Conservation (phyloP, 768 basidiomycete genomes). For the Collybia sordida region DNA sequence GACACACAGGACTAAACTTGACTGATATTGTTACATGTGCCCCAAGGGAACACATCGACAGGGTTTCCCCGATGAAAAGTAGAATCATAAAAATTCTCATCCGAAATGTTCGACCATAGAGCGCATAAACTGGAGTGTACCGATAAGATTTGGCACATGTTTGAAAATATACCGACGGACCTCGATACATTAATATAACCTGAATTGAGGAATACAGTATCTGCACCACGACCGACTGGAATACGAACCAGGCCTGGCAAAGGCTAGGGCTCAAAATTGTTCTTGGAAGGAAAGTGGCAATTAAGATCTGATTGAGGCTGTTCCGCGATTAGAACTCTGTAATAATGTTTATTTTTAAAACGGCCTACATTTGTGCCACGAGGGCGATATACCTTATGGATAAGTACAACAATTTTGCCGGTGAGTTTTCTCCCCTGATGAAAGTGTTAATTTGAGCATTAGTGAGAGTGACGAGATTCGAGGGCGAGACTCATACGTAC, state of each 20-base stretch:
- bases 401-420: constrained; percentile 6
- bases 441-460: not conserved
- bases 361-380: constrained; percentile 12
- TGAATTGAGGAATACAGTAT: constrained; percentile 12
- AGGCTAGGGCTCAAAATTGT: not conserved
- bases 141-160: not conserved
- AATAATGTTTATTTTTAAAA: not conserved
- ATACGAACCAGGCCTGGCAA: constrained; percentile 12
- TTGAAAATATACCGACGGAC: constrained; percentile 3
- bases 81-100: not conserved
- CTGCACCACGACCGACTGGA: constrained; percentile 13
- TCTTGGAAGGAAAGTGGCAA: constrained; percentile 4
- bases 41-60: not conserved
- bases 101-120: constrained; percentile 2
- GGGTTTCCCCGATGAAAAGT: constrained; percentile 5
- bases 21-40: not conserved
- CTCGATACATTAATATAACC: constrained; percentile 15
- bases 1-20: constrained; percentile 8
- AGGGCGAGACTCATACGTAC: constrained; percentile 1
- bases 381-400: constrained; percentile 16
- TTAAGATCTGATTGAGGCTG: constrained; percentile 7
- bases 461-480: not conserved
- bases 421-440: not conserved
- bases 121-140: constrained; percentile 7
- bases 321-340: not conserved